phyloP scores from a whole-genome alignment of 306 rosid species.

The Sophora flavescens region DNA sequence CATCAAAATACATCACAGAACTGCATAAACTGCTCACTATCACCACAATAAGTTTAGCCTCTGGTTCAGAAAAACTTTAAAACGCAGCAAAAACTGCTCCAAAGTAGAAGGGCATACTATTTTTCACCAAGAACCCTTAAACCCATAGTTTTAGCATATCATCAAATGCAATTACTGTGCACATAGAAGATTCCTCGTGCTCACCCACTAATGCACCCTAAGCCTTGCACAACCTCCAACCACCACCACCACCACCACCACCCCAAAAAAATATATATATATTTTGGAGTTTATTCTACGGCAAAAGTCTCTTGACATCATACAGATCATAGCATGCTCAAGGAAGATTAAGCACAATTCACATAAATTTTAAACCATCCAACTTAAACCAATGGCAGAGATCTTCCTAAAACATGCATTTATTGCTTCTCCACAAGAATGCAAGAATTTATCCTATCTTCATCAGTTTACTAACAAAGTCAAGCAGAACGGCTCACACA shows the following conservation, averaged over 20 bases:
- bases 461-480: conserved; percentile 3
- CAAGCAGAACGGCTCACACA: conserved; percentile 14
- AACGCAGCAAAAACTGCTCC: background rate
- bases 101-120: background rate
- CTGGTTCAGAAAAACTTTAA: background rate
- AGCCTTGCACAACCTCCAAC: background rate
- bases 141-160: background rate
- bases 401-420: no score
- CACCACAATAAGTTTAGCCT: background rate
- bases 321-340: background rate
- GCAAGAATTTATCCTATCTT: background rate
- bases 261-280: background rate
- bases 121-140: background rate
- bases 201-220: conserved; percentile 5
- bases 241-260: background rate
- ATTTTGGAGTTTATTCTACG: background rate
- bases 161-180: background rate
- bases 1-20: background rate
- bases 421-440: background rate
- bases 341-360: no score
- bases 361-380: no score
- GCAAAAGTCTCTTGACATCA: conserved; percentile 1
- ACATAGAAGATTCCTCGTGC: conserved; percentile 22
- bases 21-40: background rate
- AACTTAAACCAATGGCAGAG: no score